These are phyloP conservation scores for Aspergillus arachidicola DNA, from an alignment of 2,329 filamentous ascomycete species.

Conservation along the genomic window DNA sequence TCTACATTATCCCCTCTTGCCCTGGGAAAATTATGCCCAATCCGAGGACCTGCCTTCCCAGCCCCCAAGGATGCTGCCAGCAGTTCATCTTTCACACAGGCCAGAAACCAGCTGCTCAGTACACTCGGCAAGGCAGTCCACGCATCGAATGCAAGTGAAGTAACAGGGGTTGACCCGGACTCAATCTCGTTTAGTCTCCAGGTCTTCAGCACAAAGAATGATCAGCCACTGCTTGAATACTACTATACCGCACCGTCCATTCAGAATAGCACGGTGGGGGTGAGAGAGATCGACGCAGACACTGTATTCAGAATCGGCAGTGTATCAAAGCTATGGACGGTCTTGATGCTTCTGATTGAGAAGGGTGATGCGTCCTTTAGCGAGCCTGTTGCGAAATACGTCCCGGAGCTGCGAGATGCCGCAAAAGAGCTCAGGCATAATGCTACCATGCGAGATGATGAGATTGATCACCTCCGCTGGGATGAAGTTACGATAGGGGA, in stretches of 20 bases:
- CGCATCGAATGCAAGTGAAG: neutral
- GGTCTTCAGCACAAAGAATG: neutral
- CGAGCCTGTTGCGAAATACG: neutral
- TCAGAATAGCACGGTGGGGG: neutral
- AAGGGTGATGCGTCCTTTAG: neutral
- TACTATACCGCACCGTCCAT: neutral
- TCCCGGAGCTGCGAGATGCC: neutral
- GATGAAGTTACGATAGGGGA: conserved; percentile 49
- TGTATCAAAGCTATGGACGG: neutral
- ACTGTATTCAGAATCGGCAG: neutral
- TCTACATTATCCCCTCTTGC: neutral
- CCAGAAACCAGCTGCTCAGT: neutral
- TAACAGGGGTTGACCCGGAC: neutral
- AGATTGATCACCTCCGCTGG: conserved; percentile 43
- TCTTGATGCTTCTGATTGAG: neutral
- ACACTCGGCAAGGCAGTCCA: neutral
- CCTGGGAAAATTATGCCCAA: neutral
- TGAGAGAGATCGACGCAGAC: neutral
- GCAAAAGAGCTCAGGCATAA: neutral
- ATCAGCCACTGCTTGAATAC: neutral
- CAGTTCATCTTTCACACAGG: neutral
- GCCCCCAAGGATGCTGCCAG: neutral
- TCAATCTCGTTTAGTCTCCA: neutral
- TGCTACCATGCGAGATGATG: conserved; percentile 24
- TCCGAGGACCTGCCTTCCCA: neutral